phyloP scores from a whole-genome alignment of 179 eudicot species.

The Beta corolliflora region DNA sequence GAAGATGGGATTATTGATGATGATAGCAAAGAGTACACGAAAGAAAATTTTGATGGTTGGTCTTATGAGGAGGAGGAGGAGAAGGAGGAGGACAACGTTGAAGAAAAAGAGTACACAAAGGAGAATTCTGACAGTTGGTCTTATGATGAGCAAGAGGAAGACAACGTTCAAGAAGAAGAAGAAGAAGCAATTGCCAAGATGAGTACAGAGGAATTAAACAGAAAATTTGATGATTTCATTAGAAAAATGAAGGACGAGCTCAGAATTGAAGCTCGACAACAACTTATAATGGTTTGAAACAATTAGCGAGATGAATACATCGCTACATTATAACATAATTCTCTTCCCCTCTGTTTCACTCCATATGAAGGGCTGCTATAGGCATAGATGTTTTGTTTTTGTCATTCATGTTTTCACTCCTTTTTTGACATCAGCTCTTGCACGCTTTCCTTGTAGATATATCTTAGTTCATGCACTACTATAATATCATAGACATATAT shows the following conservation, averaged over 20 bases:
- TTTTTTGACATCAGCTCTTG: neutral
- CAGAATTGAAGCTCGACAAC: constrained; percentile 48
- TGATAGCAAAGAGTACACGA: neutral
- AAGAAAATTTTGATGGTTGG: neutral
- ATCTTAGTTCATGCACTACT: neutral
- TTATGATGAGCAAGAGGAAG: constrained; percentile 4
- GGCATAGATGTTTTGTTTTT: neutral
- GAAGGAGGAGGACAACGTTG: neutral
- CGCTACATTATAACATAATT: constrained; percentile 6
- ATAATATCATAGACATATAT: constrained; percentile 2
- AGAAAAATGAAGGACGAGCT: constrained; percentile 61
- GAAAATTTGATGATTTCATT: constrained; percentile 61
- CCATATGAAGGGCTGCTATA: neutral
- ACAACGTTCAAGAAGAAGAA: constrained; percentile 17
- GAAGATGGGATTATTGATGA: neutral
- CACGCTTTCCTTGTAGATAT: neutral
- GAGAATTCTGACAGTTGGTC: neutral
- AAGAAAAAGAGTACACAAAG: neutral
- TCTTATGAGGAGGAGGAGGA: constrained; percentile 17
- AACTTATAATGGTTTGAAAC: constrained; percentile 37
- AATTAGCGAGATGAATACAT: constrained; percentile 7
- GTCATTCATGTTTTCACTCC: neutral
- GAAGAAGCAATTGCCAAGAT: constrained; percentile 30
- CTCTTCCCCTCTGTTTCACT: neutral
- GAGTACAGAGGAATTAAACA: constrained; percentile 57